These are phyloP conservation scores for Aspergillus sp. DNA, from an alignment of 2,329 filamentous ascomycete species.

Conservation along the genomic window DNA sequence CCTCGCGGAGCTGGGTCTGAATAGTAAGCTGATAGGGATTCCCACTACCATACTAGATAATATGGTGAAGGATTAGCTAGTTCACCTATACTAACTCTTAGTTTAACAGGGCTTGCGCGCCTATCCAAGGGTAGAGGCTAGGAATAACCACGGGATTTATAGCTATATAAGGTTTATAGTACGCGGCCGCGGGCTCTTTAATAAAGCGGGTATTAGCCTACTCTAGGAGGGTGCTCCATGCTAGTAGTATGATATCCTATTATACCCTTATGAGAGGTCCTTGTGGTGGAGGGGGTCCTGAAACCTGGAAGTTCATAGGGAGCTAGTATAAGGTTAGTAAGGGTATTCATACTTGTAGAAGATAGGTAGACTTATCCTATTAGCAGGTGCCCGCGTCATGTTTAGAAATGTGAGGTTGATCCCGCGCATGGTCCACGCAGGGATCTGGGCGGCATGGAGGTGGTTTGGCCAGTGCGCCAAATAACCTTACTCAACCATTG, in stretches of 20 bases:
- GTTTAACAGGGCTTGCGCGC: not conserved
- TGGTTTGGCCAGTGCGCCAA: not conserved
- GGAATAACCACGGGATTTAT: not conserved
- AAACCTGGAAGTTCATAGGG: not conserved
- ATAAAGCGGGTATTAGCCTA: not conserved
- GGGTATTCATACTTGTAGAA: not conserved
- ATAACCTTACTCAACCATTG: not conserved
- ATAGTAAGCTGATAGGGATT: not conserved
- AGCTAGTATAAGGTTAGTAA: conserved; percentile 1
- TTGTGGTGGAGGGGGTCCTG: not conserved
- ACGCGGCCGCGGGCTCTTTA: not conserved
- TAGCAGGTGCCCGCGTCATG: not conserved
- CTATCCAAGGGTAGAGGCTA: not conserved
- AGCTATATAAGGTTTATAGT: not conserved
- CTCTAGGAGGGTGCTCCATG: not conserved
- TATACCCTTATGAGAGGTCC: not conserved
- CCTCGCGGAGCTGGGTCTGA: not conserved
- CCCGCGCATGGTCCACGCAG: not conserved
- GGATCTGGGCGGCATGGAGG: not conserved
- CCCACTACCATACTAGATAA: not conserved
- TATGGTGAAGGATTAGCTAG: not conserved
- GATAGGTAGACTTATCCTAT: not conserved
- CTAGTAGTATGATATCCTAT: not conserved
- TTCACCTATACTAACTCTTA: not conserved
- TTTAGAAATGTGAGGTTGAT: not conserved